These are phyloP conservation scores for Yamadazyma nakazawae DNA, from an alignment of 805 yeast genomes.

Conservation along the genomic window DNA sequence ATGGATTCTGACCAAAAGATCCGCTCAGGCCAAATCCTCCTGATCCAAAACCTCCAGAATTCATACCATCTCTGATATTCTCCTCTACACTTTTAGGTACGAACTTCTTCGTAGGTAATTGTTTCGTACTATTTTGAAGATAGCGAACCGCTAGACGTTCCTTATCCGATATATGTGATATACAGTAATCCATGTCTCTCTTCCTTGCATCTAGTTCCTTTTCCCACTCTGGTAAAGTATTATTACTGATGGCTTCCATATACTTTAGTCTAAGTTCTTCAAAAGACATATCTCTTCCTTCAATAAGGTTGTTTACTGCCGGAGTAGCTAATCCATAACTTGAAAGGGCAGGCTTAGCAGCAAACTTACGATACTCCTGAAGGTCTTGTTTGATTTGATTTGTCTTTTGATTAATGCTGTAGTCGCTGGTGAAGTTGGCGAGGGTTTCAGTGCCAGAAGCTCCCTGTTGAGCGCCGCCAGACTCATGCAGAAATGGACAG, in stretches of 20 bases:
- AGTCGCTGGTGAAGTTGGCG: slow-evolving; percentile 14
- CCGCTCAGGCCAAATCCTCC: background rate
- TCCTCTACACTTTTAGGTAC: slow-evolving; percentile 27
- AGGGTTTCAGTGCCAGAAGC: slow-evolving; percentile 8
- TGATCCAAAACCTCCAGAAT: slow-evolving; percentile 9
- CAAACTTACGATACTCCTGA: slow-evolving; percentile 16
- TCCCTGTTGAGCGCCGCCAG: background rate
- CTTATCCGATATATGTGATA: slow-evolving; percentile 35
- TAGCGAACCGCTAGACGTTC: slow-evolving; percentile 54
- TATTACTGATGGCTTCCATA: slow-evolving; percentile 38
- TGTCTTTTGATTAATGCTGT: slow-evolving; percentile 16
- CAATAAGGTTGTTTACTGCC: slow-evolving; percentile 46
- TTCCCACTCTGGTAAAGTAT: slow-evolving; percentile 37
- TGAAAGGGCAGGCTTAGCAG: slow-evolving; percentile 32
- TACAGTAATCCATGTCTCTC: slow-evolving; percentile 45
- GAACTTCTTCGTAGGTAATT: slow-evolving; percentile 23
- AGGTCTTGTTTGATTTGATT: slow-evolving; percentile 22
- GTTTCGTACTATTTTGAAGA: slow-evolving; percentile 44
- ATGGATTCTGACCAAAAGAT: background rate
- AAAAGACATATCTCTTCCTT: slow-evolving; percentile 50
- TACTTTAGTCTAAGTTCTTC: slow-evolving; percentile 52
- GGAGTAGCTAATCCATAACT: slow-evolving; percentile 49
- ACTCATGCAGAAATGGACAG: slow-evolving; percentile 24
- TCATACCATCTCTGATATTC: slow-evolving; percentile 22
- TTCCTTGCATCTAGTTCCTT: slow-evolving; percentile 39